Percentiles rank a stretch among this genome's conserved stretches.
Conservation (phyloP, 805 yeast genomes). For the Wickerhamomyces chambardii region DNA sequence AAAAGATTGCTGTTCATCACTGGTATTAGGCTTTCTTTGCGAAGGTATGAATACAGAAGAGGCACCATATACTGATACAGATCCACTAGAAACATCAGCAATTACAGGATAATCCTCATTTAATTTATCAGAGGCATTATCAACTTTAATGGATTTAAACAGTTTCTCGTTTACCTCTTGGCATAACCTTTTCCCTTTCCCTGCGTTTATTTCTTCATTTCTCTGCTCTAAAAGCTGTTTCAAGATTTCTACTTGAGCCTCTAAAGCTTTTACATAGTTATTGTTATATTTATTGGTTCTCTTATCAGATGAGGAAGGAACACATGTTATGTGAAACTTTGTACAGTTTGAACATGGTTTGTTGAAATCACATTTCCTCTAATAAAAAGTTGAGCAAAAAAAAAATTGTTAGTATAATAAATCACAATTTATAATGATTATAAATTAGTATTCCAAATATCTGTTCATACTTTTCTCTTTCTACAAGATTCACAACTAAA, state of each 20-base stretch:
- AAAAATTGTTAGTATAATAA: too few relatives aligned
- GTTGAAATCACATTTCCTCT: constrained; percentile 38
- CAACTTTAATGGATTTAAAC: constrained; percentile 11
- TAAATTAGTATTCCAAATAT: too few relatives aligned
- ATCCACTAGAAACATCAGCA: background rate
- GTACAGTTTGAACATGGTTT: constrained; percentile 41
- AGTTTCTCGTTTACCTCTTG: constrained; percentile 8
- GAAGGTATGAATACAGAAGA: constrained; percentile 3
- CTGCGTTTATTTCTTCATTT: constrained; percentile 12
- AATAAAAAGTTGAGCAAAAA: too few relatives aligned
- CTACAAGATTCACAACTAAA: background rate
- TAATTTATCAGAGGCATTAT: background rate
- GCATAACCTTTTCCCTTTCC: constrained; percentile 11
- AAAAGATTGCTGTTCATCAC: constrained; percentile 18
- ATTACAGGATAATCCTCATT: background rate
- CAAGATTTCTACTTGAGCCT: constrained; percentile 19
- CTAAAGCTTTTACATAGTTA: constrained; percentile 38
- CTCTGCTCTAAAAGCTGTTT: constrained; percentile 19
- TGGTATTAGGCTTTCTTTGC: constrained; percentile 11
- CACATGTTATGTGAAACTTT: constrained; percentile 33
- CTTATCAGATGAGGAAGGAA: constrained; percentile 37
- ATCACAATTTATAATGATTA: too few relatives aligned
- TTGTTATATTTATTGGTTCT: constrained; percentile 42
- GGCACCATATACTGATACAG: constrained; percentile 3
- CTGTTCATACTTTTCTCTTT: background rate